phyloP scores from a whole-genome alignment of 441 rosid genomes.

The Adansonia gregorii region DNA sequence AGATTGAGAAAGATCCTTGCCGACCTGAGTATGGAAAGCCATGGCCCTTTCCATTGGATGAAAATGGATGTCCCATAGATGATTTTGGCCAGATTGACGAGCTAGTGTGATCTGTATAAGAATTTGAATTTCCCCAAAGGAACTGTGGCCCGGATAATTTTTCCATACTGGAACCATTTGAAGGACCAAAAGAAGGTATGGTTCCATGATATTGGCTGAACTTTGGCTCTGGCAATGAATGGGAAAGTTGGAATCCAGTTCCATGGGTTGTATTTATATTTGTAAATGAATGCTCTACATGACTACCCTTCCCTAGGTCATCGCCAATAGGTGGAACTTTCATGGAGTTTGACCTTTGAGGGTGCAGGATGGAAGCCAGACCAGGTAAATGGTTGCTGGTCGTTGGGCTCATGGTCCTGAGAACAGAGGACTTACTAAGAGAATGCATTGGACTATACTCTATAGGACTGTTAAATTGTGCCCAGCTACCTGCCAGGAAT shows the following conservation, averaged over 20 bases:
- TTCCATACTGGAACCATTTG: conserved; percentile 69
- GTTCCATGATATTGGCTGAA: conserved; percentile 61
- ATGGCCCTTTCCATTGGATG: conserved; percentile 56
- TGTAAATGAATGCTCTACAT: conserved; percentile 43
- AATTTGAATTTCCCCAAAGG: conserved; percentile 93
- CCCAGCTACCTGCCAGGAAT: conserved; percentile 75
- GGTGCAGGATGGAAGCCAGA: conserved; percentile 76
- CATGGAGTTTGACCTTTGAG: conserved; percentile 58
- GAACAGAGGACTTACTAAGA: conserved; percentile 75
- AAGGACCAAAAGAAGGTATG: conserved; percentile 61
- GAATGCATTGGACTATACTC: conserved; percentile 74
- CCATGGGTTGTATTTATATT: conserved; percentile 47
- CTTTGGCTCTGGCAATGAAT: conserved; percentile 78
- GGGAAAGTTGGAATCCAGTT: conserved; percentile 57
- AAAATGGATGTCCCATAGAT: conserved; percentile 59
- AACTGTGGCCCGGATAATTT: conserved; percentile 93
- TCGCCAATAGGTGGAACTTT: conserved; percentile 87
- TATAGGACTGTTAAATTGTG: conserved; percentile 73
- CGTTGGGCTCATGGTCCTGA: conserved; percentile 62
- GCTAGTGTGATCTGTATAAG: conserved; percentile 58
- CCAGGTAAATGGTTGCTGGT: conserved; percentile 71
- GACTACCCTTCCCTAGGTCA: conserved; percentile 64
- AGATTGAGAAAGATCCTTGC: conserved; percentile 55
- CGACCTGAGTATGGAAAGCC: conserved; percentile 57
- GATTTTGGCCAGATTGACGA: conserved; percentile 75